A percentile compares a stretch with the other conserved stretches of the same genome.
Conservation (phyloP, 1,284 basidiomycete genomes). For the Sanghuangporus sanghuang region DNA sequence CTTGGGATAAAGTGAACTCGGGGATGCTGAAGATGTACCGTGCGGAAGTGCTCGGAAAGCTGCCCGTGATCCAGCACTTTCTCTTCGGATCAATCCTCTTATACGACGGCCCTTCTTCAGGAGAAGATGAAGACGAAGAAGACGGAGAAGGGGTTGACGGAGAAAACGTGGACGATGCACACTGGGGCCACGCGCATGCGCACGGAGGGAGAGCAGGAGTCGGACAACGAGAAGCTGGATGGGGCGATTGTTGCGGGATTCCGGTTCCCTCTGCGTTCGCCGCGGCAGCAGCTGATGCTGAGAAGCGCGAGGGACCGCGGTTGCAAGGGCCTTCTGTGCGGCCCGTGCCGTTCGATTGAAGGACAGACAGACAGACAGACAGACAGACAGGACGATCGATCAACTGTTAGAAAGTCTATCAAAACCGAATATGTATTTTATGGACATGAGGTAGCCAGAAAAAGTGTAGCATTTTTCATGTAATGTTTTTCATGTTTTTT, state of each 20-base stretch:
- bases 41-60: constrained; percentile 91
- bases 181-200: constrained; percentile 45
- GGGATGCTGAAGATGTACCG: constrained; percentile 99
- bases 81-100: constrained; percentile 84
- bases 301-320: constrained; percentile 31
- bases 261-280: constrained; percentile 82
- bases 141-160: constrained; percentile 23
- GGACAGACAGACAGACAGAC: constrained; percentile 7
- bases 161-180: constrained; percentile 39
- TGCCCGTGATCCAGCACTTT: constrained; percentile 96
- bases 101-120: constrained; percentile 56
- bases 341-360: constrained; percentile 79
- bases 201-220: constrained; percentile 52
- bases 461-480: neutral
- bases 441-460: neutral
- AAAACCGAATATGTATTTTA: neutral
- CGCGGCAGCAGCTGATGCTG: constrained; percentile 55
- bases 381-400: neutral
- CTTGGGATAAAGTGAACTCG: constrained; percentile 96
- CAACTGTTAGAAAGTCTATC: neutral
- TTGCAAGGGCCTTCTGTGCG: constrained; percentile 60
- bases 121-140: constrained; percentile 38
- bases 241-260: constrained; percentile 96
- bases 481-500: neutral
- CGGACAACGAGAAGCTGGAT: constrained; percentile 51